These are phyloP conservation scores for Arabis hirsuta DNA, from an alignment of 345 rosid genomes.

Conservation along the genomic window DNA sequence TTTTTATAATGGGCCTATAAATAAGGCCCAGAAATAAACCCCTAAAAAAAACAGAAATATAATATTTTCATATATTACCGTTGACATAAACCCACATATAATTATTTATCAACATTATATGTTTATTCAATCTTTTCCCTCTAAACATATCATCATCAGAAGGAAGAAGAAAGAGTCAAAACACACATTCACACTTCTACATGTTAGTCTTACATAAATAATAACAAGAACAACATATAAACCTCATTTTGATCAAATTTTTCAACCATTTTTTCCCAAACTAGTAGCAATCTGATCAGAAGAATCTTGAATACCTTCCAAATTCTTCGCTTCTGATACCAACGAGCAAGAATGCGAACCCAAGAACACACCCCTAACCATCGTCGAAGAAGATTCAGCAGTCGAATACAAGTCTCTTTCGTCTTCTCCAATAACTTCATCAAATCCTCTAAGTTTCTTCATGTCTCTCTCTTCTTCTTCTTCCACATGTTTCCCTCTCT, in stretches of 20 bases:
- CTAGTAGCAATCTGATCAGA: constrained; percentile 45
- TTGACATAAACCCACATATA: constrained; percentile 16
- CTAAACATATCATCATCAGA: constrained; percentile 7
- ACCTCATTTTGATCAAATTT: constrained; percentile 1
- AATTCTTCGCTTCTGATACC: constrained; percentile 48
- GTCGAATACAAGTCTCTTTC: constrained; percentile 69
- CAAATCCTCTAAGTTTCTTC: constrained; percentile 32
- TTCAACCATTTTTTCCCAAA: constrained; percentile 31
- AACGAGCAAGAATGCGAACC: constrained; percentile 65
- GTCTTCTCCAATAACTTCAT: constrained; percentile 39
- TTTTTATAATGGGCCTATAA: constrained; percentile 32
- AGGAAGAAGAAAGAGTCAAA: constrained; percentile 8
- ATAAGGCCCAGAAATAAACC: no score
- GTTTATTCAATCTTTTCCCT: constrained; percentile 23
- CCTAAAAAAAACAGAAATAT: no score
- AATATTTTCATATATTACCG: no score
- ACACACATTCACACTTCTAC: constrained; percentile 35
- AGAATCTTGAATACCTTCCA: constrained; percentile 51
- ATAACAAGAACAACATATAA: constrained; percentile 16
- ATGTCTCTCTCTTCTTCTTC: constrained; percentile 29
- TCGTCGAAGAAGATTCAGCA: constrained; percentile 71
- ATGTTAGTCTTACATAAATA: constrained; percentile 29
- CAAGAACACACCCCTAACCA: constrained; percentile 57
- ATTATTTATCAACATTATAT: constrained; percentile 10
- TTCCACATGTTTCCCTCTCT: constrained; percentile 55